Percentiles rank a stretch among this genome's conserved stretches.
Evolutionary conservation across 2,329 filamentous ascomycete species (phyloP).

Genomic region (Blastomyces gilchristii): DNA sequence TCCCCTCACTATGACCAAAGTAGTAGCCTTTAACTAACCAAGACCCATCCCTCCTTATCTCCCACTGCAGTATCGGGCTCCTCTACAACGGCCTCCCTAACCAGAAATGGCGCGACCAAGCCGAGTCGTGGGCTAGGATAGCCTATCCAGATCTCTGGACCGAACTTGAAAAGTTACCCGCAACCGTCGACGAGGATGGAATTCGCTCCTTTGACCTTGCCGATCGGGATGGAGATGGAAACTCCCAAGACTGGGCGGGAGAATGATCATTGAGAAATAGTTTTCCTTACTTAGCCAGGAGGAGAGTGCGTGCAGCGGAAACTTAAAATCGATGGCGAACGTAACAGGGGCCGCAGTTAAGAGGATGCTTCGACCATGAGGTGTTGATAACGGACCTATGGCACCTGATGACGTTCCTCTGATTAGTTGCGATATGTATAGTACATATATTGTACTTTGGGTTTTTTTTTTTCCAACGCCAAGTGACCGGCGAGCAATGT

Average conservation of each 20-base stretch:
- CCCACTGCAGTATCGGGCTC: constrained; percentile 52
- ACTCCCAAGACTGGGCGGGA: background rate
- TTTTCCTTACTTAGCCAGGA: background rate
- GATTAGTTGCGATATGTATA: background rate
- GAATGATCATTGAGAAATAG: background rate
- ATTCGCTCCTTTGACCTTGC: constrained; percentile 13
- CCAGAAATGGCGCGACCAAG: constrained; percentile 54
- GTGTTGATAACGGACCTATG: background rate
- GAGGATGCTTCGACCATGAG: background rate
- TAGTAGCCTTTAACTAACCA: background rate
- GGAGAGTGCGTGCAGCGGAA: background rate
- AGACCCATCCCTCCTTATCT: background rate
- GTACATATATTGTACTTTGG: too few relatives aligned
- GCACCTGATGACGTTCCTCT: background rate
- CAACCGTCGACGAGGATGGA: constrained; percentile 13
- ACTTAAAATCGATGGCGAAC: background rate
- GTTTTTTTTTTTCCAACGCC: background rate
- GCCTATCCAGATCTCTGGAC: constrained; percentile 61
- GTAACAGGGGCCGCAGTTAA: background rate
- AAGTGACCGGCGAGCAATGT: background rate
- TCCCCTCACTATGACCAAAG: background rate
- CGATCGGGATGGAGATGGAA: background rate
- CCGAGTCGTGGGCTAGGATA: constrained; percentile 63
- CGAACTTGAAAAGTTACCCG: constrained; percentile 43
- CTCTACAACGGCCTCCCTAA: constrained; percentile 65